phyloP scores from a whole-genome alignment of 1,284 basidiomycete species.

The Golubevia pallescens region DNA sequence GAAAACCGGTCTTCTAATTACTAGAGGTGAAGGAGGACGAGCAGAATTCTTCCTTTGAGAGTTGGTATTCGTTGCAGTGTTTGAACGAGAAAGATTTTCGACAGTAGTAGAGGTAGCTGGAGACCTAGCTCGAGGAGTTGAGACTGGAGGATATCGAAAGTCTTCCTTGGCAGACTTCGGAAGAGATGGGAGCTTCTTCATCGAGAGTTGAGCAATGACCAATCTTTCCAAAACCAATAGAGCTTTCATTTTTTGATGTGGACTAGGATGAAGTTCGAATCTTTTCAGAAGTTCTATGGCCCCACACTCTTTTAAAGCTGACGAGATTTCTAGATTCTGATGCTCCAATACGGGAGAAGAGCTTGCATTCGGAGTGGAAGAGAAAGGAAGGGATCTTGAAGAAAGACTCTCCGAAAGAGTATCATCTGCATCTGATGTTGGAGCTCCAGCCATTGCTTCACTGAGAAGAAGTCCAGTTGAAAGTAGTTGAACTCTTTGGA shows the following conservation, averaged over 20 bases:
- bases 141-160: neutral
- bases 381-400: too few species aligned
- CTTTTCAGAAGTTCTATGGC: neutral
- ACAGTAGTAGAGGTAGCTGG: neutral
- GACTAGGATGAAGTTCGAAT: slow-evolving; percentile 7
- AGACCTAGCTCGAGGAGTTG: neutral
- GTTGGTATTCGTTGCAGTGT: neutral
- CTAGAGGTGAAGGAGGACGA: neutral
- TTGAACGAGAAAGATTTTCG: neutral
- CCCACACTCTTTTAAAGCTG: neutral
- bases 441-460: neutral
- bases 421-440: too few species aligned
- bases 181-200: neutral
- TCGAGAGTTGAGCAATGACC: slow-evolving; percentile 4
- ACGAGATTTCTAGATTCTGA: neutral
- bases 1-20: neutral
- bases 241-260: slow-evolving; percentile 5
- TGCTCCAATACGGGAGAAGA: neutral
- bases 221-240: slow-evolving; percentile 2
- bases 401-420: neutral
- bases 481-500: slow-evolving; percentile 7
- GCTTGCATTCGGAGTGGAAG: neutral
- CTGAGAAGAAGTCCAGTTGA: neutral
- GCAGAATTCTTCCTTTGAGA: neutral
- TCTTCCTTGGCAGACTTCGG: neutral